Evolutionary conservation across 78 protist genomes (phyloP).

Genomic region (Dictyostelium discoideum): dicty_2.7 NC_007090.3:1053001-1053500

Average conservation of each 20-base stretch:
- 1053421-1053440: conserved; percentile 84
- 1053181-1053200: conserved; percentile 35
- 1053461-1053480: conserved; percentile 76
- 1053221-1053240: conserved; percentile 54
- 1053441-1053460: conserved; percentile 91
- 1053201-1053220: conserved; percentile 13
- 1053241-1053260: conserved; percentile 53
- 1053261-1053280: conserved; percentile 24
- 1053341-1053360: conserved; percentile 85
- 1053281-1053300: conserved; percentile 34
- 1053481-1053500: background rate
- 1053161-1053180: conserved; percentile 57
- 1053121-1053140: background rate
- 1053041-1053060: background rate
- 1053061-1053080: background rate
- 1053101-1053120: background rate
- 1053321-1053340: conserved; percentile 82
- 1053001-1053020: background rate
- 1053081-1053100: background rate
- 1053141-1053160: background rate
- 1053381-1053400: conserved; percentile 79
- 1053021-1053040: background rate
- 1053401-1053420: conserved; percentile 77
- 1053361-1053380: conserved; percentile 79
- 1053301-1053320: conserved; percentile 13